Conservation (phyloP, 129 eudicot genomes). For the Rutidosis leptorrhynchoides region DNA sequence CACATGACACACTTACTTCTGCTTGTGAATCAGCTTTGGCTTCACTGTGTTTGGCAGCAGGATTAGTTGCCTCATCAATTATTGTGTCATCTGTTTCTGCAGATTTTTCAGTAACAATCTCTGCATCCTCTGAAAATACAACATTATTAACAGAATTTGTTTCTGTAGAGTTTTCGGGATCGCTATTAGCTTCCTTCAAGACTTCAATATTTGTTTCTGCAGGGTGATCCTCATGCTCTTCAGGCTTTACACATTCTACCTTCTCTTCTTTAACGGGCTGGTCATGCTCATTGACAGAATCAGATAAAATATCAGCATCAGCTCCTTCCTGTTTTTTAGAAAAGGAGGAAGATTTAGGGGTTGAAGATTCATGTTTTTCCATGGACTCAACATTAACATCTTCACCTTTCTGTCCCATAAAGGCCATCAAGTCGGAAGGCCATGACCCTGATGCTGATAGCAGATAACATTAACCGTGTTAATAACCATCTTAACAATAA, state of each 20-base stretch:
- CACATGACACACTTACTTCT: conserved; percentile 26
- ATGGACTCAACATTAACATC: conserved; percentile 37
- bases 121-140: conserved; percentile 25
- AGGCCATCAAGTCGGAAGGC: conserved; percentile 51
- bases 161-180: conserved; percentile 13
- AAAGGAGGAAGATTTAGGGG: conserved; percentile 28
- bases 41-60: conserved; percentile 28
- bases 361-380: conserved; percentile 35
- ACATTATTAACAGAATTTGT: conserved; percentile 15
- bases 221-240: conserved; percentile 30
- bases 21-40: conserved; percentile 38
- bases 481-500: not conserved
- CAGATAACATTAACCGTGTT: not conserved
- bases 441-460: conserved; percentile 56
- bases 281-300: conserved; percentile 31
- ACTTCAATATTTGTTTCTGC: conserved; percentile 24
- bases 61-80: conserved; percentile 18
- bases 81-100: conserved; percentile 7
- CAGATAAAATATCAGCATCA: conserved; percentile 31
- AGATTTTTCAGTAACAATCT: conserved; percentile 17
- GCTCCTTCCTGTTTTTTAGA: conserved; percentile 37
- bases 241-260: conserved; percentile 34
- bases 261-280: conserved; percentile 33
- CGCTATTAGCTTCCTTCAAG: conserved; percentile 23
- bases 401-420: conserved; percentile 61